Percentiles rank a stretch among this genome's conserved stretches.
phyloP scores from a whole-genome alignment of 768 basidiomycete species.

The Saitozyma sp. region DNA sequence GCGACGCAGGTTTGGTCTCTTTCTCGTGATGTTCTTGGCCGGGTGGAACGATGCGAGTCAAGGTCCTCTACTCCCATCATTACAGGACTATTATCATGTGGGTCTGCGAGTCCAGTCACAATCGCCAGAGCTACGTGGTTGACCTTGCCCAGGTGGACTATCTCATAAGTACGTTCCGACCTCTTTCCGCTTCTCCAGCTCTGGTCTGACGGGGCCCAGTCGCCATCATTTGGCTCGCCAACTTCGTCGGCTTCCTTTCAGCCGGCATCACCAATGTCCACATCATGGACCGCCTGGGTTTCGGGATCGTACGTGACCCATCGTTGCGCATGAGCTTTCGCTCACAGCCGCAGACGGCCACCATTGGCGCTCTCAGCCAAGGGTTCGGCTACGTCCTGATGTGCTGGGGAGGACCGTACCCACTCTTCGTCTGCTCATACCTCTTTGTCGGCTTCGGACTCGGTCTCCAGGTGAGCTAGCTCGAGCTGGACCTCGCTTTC shows the following conservation, averaged over 20 bases:
- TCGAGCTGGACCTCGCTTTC: neutral
- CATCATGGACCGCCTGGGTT: conserved; percentile 52
- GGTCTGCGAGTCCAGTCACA: neutral
- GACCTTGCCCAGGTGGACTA: conserved; percentile 31
- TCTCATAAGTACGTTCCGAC: conserved; percentile 28
- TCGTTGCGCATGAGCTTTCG: conserved; percentile 2
- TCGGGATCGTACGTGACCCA: conserved; percentile 35
- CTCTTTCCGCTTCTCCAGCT: neutral
- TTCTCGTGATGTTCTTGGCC: conserved; percentile 37
- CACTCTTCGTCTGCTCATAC: conserved; percentile 56
- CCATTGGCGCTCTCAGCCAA: conserved; percentile 31
- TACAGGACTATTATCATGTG: conserved; percentile 63
- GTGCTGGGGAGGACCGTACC: conserved; percentile 57
- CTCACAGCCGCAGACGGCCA: conserved; percentile 6
- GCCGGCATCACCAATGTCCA: conserved; percentile 59
- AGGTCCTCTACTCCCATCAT: conserved; percentile 71
- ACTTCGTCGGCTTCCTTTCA: conserved; percentile 56
- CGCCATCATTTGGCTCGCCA: conserved; percentile 64
- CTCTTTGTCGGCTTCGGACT: conserved; percentile 57
- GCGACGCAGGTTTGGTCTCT: conserved; percentile 22
- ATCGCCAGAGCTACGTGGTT: neutral
- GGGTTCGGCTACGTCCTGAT: conserved; percentile 51
- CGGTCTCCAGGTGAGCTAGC: conserved; percentile 54
- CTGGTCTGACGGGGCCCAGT: conserved; percentile 31
- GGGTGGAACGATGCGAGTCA: conserved; percentile 79